Conservation (phyloP, 352 stramenopile species). For the Globisporangium cylindrosporum region DNA sequence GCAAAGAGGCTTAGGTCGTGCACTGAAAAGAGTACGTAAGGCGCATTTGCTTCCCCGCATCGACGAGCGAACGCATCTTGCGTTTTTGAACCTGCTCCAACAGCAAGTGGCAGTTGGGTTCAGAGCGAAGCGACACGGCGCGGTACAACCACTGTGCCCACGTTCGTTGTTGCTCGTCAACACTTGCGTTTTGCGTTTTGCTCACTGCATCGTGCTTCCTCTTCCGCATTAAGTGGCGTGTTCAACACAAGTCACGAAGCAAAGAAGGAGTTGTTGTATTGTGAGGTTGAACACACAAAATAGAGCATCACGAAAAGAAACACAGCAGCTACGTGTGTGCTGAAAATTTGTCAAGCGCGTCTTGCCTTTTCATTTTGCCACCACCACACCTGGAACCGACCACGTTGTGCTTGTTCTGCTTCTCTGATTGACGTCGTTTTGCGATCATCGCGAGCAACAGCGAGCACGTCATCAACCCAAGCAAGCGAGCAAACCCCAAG, state of each 20-base stretch:
- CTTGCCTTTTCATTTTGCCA: constrained; percentile 18
- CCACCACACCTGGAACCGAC: constrained; percentile 7
- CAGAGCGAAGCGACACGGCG: constrained; percentile 11
- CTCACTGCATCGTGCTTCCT: constrained; percentile 9
- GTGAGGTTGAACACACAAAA: constrained; percentile 22
- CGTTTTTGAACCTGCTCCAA: constrained; percentile 9
- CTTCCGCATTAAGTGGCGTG: constrained; percentile 7
- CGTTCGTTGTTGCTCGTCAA: background rate
- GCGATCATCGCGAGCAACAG: background rate
- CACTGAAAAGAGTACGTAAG: constrained; percentile 1
- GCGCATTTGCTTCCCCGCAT: background rate
- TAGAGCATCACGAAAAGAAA: constrained; percentile 20
- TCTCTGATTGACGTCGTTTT: constrained; percentile 11
- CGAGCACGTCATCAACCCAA: constrained; percentile 2
- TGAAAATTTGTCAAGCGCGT: constrained; percentile 18
- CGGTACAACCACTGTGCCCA: background rate
- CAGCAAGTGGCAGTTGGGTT: constrained; percentile 16
- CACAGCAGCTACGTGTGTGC: constrained; percentile 20
- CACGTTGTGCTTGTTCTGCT: constrained; percentile 9
- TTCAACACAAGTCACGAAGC: constrained; percentile 1
- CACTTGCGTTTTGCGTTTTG: background rate
- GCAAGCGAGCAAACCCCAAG: constrained; percentile 3
- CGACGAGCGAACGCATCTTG: background rate
- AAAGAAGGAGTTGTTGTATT: constrained; percentile 15
- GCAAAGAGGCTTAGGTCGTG: background rate